Percentiles rank a stretch among this genome's conserved stretches.
phyloP scores from a whole-genome alignment of 1,284 basidiomycete genomes.

The Leccinum huronense region DNA sequence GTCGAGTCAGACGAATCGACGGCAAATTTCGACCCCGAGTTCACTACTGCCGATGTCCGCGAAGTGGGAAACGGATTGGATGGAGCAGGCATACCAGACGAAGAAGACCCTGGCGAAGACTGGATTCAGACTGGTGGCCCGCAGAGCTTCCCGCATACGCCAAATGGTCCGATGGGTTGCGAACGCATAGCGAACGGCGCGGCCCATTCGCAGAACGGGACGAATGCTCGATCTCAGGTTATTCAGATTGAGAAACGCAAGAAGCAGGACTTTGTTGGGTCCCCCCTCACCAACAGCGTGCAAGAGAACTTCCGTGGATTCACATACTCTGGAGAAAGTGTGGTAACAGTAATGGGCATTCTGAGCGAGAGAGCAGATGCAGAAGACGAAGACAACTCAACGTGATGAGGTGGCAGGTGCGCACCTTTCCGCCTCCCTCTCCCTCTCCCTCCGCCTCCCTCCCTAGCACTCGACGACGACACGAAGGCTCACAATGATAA shows the following conservation, averaged over 20 bases:
- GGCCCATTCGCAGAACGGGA: constrained; percentile 14
- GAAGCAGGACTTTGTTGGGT: constrained; percentile 50
- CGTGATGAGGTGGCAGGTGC: too few species aligned
- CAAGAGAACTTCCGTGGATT: constrained; percentile 95
- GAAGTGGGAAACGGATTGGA: constrained; percentile 65
- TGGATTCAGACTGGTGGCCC: constrained; percentile 49
- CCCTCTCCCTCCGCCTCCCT: too few species aligned
- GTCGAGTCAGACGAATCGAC: constrained; percentile 99
- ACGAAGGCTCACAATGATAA: too few species aligned
- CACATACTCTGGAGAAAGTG: constrained; percentile 82
- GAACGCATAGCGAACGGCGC: constrained; percentile 40
- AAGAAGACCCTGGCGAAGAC: constrained; percentile 72
- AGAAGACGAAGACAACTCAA: too few species aligned
- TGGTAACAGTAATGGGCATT: constrained; percentile 42
- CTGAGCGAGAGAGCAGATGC: constrained; percentile 15
- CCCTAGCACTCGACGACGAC: too few species aligned
- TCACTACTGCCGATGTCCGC: constrained; percentile 83
- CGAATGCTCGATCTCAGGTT: constrained; percentile 37
- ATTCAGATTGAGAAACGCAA: constrained; percentile 57
- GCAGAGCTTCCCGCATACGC: constrained; percentile 49
- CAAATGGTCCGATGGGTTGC: constrained; percentile 72
- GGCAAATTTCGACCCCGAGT: constrained; percentile 98
- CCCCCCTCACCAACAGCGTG: constrained; percentile 81
- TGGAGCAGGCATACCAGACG: constrained; percentile 52
- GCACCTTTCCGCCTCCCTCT: too few species aligned